Evolutionary conservation across 768 basidiomycete species (phyloP), one percentile per base, ranked within the genome.

Genomic region (Phaeolepiota aurea): DNA sequence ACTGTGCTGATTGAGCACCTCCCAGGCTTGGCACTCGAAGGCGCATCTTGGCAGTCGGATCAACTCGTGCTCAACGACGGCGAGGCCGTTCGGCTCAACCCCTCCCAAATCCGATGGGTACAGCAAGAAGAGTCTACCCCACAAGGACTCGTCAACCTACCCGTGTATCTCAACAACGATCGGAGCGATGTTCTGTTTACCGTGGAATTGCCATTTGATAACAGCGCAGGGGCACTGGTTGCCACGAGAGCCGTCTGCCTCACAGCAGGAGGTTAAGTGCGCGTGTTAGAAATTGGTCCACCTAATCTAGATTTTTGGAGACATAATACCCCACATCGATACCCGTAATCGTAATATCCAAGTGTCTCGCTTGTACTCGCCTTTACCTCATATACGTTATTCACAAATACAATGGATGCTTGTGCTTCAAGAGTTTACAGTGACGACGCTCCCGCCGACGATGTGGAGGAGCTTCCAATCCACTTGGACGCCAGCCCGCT

Each of bases 131-230:
- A 70, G 23, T 51, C 58, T 3, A 40, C 63, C 13, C 54, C 54
- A 23, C 54, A 55, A 22, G 64, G 62, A 38, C 50, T 76, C 41
- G 86, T 93, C 53, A 86, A 82, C 48, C 65, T 98, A 15, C 94
- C 93, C 0, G 87, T 96, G 32, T 98, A 96, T 60, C 75, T 97
- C 56, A 96, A 97, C 61, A 70, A 73, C 48, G 86, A 90, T 63
- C 76, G 93, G 38, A 85, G 79, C 55, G 88, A 91, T 52, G 87
- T 94, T 22, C 64, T 98, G 53, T 93, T 96, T 66, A 90, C 87
- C 1, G 82, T 94, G 23, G 77, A 88, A 50, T 59, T 98, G 42
- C 83, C 86, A 14, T 84, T 90, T 49, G 83, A 84, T 45, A 71
- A 59, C 45, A 72, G 68, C 31, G 78, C 79, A 0, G 72, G 78